Percentiles rank a stretch among this genome's conserved stretches.
Conservation (phyloP, 805 yeast species). For the Pichia nakasei region DNA sequence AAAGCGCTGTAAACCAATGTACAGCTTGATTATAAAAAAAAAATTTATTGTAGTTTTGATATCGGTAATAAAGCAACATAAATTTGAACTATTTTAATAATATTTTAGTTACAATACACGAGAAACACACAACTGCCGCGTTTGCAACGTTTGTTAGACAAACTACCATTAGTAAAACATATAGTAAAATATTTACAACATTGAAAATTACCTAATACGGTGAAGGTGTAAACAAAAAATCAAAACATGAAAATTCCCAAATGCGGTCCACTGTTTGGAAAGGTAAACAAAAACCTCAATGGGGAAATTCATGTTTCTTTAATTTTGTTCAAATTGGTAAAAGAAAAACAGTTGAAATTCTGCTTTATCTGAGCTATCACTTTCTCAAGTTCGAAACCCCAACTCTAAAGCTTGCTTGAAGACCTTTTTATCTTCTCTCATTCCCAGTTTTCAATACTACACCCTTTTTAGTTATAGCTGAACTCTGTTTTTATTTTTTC, state of each 20-base stretch:
- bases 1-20: no score
- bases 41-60: no score
- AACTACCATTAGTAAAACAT: no score
- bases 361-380: neutral
- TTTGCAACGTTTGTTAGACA: no score
- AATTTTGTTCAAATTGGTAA: conserved; percentile 2
- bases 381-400: neutral
- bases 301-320: neutral
- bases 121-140: no score
- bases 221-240: neutral
- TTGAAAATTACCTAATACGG: neutral
- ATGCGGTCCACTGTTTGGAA: neutral
- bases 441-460: neutral
- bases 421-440: neutral
- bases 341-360: conserved; percentile 4
- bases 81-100: no score
- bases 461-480: neutral
- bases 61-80: no score
- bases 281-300: neutral
- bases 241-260: neutral
- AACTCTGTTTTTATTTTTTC: neutral
- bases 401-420: neutral
- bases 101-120: no score
- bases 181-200: no score
- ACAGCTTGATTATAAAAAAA: no score